phyloP scores from a whole-genome alignment of 2,329 filamentous ascomycete species.

The Pseudogymnoascus sp. region DNA sequence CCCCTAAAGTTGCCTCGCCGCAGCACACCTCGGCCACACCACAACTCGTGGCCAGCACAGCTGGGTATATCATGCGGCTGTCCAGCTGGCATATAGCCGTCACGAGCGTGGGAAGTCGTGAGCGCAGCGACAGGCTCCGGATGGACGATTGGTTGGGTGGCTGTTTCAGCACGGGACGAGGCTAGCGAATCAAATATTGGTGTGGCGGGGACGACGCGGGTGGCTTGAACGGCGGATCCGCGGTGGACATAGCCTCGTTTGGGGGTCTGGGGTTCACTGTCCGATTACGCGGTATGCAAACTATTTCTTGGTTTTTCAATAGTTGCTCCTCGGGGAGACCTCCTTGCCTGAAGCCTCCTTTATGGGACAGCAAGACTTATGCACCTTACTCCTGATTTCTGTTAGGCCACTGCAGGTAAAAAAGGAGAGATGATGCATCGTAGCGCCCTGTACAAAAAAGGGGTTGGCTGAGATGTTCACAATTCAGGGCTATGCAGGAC shows the following conservation, averaged over 20 bases:
- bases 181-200: conserved; percentile 7
- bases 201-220: conserved; percentile 4
- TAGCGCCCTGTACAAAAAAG: background rate
- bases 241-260: conserved; percentile 7
- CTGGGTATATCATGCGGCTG: conserved; percentile 2
- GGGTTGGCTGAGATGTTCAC: background rate
- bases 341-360: background rate
- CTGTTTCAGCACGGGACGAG: background rate
- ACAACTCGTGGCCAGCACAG: conserved; percentile 1
- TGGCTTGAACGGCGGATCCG: conserved; percentile 3
- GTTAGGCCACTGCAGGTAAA: background rate
- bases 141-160: conserved; percentile 4
- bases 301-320: background rate
- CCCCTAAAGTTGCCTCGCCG: background rate
- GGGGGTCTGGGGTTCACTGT: conserved; percentile 5
- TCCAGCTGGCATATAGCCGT: background rate
- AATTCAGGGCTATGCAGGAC: background rate
- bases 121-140: background rate
- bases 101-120: background rate
- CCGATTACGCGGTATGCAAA: conserved; percentile 2
- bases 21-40: conserved; percentile 5
- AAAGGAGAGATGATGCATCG: background rate
- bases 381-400: background rate
- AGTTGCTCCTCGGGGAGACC: background rate
- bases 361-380: conserved; percentile 2